Evolutionary conservation across 2,329 filamentous ascomycete genomes (phyloP), one percentile per base, ranked within the genome.

Genomic region (Claviceps spartinae): DNA sequence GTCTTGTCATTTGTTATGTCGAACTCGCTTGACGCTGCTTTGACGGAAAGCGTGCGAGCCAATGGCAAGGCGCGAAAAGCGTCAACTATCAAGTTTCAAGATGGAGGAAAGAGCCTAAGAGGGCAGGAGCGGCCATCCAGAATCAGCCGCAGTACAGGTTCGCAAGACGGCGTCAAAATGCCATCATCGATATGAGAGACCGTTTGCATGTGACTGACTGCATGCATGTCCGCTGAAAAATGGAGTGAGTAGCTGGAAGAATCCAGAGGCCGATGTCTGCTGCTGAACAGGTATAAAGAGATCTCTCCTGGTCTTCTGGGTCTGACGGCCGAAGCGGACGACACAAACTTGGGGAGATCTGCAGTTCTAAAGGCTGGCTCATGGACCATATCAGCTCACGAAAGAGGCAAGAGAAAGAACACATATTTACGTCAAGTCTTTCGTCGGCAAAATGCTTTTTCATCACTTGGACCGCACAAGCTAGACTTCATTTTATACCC

Each of bases 401-500:
- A 18, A 42, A 20, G 40, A 20, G 11, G 38, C 38, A 9, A 41
- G 30, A 3, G 30, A 11, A 4, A 9, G 30, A 30, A 30, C 9
- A 4, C 30, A 34, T 11, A 11, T 30, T 30, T 34, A 11, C 30
- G 30, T 34, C 38, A 41, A 20, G 38, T 41, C 38, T 2, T 41
- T 41, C 38, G 40, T 5, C 40, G 5, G 18, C 6, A 18, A 20
- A 41, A 41, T 11, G 16, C 14, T n/a, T 41, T 9, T 41, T 18
- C n/a, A 41, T 42, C 5, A 22, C 18, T 42, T 7, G 5, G 13
- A 42, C 4, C 40, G 18, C 13, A 42, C 9, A 42, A 42, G 9
- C n/a, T 42, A 14, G 40, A 9, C 8, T 36, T 52, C 44, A 66
- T 53, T 62, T 64, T 54, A 72, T 52, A 6, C 54, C 63, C 65